Conservation (phyloP, 352 stramenopile species). For the Pythium aphanidermatum region DNA sequence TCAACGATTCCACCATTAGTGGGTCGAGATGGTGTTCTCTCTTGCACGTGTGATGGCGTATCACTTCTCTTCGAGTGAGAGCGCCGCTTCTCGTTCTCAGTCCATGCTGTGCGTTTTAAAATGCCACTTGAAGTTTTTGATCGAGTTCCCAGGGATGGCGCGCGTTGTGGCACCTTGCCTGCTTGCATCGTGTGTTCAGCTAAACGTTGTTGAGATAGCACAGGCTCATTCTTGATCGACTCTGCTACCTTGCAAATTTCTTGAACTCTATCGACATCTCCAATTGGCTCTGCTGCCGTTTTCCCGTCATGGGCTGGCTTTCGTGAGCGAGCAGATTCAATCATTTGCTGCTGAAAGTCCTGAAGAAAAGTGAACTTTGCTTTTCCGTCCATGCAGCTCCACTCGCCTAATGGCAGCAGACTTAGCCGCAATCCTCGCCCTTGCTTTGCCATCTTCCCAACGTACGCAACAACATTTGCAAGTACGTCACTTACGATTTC, state of each 20-base stretch:
- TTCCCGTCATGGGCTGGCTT: background rate
- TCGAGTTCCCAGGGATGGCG: background rate
- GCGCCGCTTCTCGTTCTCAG: background rate
- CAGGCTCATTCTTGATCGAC: background rate
- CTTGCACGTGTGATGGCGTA: background rate
- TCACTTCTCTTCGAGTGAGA: background rate
- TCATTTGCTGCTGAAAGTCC: constrained; percentile 29
- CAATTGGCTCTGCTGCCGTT: background rate
- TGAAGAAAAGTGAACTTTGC: constrained; percentile 32
- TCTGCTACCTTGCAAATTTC: background rate
- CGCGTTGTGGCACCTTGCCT: background rate
- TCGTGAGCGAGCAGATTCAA: background rate
- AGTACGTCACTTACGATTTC: constrained; percentile 37
- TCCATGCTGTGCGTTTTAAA: background rate
- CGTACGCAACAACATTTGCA: constrained; percentile 30
- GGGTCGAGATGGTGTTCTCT: background rate
- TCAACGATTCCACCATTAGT: constrained; percentile 11
- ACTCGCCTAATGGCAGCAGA: constrained; percentile 48
- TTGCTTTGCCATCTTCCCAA: constrained; percentile 35
- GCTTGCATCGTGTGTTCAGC: constrained; percentile 5
- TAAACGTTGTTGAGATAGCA: background rate
- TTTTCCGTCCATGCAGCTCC: constrained; percentile 28
- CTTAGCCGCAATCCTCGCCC: constrained; percentile 28
- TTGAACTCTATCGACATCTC: background rate
- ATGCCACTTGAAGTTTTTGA: background rate